Evolutionary conservation across 2,329 filamentous ascomycete genomes (phyloP).

Genomic region (Trichophyton schoenleinii): DNA sequence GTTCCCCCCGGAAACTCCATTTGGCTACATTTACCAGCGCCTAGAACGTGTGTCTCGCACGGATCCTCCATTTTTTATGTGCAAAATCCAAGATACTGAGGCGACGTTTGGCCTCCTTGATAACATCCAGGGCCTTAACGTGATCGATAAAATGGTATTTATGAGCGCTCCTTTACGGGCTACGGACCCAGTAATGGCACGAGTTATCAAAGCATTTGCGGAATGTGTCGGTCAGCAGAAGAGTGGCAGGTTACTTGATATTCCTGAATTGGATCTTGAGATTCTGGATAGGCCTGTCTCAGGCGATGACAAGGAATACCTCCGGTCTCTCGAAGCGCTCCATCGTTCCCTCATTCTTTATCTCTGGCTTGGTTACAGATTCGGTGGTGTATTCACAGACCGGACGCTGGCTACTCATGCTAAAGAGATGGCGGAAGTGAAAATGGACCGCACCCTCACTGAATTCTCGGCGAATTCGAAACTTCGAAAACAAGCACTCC

Average conservation of each 20-base stretch:
- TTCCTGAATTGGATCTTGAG: constrained; percentile 59
- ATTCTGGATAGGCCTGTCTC: constrained; percentile 49
- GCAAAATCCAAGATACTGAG: constrained; percentile 49
- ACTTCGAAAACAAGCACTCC: constrained; percentile 22
- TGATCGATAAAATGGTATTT: constrained; percentile 64
- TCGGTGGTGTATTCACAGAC: constrained; percentile 64
- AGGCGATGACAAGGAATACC: constrained; percentile 39
- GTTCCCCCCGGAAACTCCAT: constrained; percentile 67
- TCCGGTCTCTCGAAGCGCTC: constrained; percentile 59
- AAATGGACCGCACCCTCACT: constrained; percentile 53
- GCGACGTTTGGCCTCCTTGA: constrained; percentile 64
- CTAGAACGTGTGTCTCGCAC: constrained; percentile 57
- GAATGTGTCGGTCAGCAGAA: constrained; percentile 54
- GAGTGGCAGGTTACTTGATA: constrained; percentile 57
- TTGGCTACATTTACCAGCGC: constrained; percentile 68
- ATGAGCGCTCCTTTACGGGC: constrained; percentile 55
- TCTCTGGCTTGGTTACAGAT: constrained; percentile 86
- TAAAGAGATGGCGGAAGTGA: constrained; percentile 63
- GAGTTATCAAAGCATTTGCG: constrained; percentile 53
- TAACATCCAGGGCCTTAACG: constrained; percentile 50
- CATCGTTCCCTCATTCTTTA: constrained; percentile 78
- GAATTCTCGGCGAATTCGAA: constrained; percentile 41
- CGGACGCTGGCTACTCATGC: constrained; percentile 65
- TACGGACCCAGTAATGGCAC: constrained; percentile 31
- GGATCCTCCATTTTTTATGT: constrained; percentile 58